These are phyloP conservation scores for Sextonia rubra DNA, from an alignment of 164 flowering plant genomes.

Conservation along the genomic window DNA sequence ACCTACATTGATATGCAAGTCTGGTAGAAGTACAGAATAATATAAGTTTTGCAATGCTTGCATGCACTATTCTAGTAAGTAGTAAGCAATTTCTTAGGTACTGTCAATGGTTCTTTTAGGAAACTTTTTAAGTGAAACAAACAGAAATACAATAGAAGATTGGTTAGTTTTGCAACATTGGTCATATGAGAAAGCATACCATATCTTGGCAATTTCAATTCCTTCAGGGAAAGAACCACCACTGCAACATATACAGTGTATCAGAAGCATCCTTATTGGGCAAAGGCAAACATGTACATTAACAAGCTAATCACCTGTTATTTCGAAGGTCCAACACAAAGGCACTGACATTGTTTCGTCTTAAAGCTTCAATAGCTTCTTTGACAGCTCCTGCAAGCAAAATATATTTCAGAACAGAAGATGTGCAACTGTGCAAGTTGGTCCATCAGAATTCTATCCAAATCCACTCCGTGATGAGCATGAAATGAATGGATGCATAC, in stretches of 20 bases:
- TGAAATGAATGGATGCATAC: neutral
- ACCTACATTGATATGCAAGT: too few relatives aligned
- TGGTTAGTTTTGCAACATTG: neutral
- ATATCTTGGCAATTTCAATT: slow-evolving; percentile 90
- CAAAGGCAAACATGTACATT: slow-evolving; percentile 8
- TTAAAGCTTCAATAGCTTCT: slow-evolving; percentile 77
- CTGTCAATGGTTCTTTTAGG: too few relatives aligned
- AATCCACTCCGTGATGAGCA: neutral
- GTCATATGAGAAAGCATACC: slow-evolving; percentile 44
- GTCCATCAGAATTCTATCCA: neutral
- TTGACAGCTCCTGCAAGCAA: slow-evolving; percentile 67
- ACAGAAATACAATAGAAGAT: neutral
- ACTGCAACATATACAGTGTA: slow-evolving; percentile 53
- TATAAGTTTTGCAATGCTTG: too few relatives aligned
- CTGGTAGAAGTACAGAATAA: too few relatives aligned
- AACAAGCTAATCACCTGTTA: slow-evolving; percentile 60
- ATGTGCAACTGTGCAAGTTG: neutral
- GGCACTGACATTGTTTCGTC: slow-evolving; percentile 69
- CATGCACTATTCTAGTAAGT: too few relatives aligned
- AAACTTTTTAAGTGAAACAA: neutral
- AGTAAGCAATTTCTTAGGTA: too few relatives aligned
- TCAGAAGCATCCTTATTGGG: slow-evolving; percentile 25
- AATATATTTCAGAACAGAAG: neutral
- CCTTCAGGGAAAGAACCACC: slow-evolving; percentile 99
- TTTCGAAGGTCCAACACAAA: slow-evolving; percentile 95